Conservation (phyloP, 129 eudicot species). For the Flaveria robusta region DNA sequence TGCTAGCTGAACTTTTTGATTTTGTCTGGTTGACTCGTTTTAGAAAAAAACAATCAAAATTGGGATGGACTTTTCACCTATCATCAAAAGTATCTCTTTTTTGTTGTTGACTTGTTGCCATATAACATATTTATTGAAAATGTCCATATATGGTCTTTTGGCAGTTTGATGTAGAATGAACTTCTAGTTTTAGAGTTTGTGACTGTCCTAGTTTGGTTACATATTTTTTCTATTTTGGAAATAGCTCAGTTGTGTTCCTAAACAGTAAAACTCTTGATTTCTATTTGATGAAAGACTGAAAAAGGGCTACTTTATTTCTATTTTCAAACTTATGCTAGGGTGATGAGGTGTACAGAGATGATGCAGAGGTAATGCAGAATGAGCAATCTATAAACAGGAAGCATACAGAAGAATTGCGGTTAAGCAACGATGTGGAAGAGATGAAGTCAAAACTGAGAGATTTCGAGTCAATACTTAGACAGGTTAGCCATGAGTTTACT, state of each 20-base stretch:
- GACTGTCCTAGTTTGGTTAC: slow-evolving; percentile 16
- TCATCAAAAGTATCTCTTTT: background rate
- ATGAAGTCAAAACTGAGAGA: slow-evolving; percentile 59
- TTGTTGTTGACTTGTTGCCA: background rate
- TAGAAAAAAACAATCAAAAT: slow-evolving; percentile 3
- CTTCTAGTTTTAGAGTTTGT: background rate
- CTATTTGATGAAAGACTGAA: background rate
- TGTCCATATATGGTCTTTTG: background rate
- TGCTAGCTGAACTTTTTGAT: background rate
- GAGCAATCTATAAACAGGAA: slow-evolving; percentile 32
- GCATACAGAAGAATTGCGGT: slow-evolving; percentile 39
- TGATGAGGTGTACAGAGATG: slow-evolving; percentile 21
- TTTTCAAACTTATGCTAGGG: slow-evolving; percentile 32
- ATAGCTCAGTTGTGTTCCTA: slow-evolving; percentile 1
- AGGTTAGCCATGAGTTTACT: slow-evolving; percentile 45
- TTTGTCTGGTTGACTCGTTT: background rate
- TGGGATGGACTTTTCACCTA: background rate
- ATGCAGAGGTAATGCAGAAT: slow-evolving; percentile 29
- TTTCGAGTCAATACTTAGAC: slow-evolving; percentile 54
- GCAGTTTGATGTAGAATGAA: slow-evolving; percentile 5
- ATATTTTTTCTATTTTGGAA: background rate
- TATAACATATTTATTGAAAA: background rate
- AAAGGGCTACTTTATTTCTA: background rate
- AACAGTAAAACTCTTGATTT: background rate
- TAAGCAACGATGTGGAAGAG: slow-evolving; percentile 51